Percentiles rank a stretch among this genome's conserved stretches.
These are phyloP conservation scores for Triglochin maritima DNA, from an alignment of 106 monocot species.

Conservation along the genomic window DNA sequence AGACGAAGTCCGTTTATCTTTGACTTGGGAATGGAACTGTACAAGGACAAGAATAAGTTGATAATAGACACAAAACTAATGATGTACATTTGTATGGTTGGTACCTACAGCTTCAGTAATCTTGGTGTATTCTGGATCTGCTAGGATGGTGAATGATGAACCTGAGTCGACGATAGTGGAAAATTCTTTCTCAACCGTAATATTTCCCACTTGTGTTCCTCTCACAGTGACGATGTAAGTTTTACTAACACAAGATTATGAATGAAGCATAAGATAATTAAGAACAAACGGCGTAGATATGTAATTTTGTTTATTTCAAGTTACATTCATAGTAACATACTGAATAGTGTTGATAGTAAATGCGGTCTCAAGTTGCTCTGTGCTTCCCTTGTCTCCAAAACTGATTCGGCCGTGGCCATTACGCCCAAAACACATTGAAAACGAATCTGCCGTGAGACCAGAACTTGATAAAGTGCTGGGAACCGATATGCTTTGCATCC, in stretches of 20 bases:
- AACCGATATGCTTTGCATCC: slow-evolving; percentile 62
- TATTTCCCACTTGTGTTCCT: slow-evolving; percentile 37
- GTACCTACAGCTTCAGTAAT: slow-evolving; percentile 50
- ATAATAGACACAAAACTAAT: slow-evolving; percentile 45
- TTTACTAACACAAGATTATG: background rate
- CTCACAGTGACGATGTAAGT: slow-evolving; percentile 51
- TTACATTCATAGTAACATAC: no score
- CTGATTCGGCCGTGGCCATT: slow-evolving; percentile 62
- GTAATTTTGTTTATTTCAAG: no score
- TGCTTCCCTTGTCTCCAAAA: slow-evolving; percentile 83
- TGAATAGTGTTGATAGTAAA: slow-evolving; percentile 16
- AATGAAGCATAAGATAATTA: no score
- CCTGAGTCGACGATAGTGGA: slow-evolving; percentile 74
- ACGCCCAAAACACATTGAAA: slow-evolving; percentile 81
- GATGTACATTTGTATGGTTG: background rate
- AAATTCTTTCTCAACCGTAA: slow-evolving; percentile 23
- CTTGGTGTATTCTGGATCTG: slow-evolving; percentile 69
- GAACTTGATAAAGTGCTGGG: slow-evolving; percentile 62
- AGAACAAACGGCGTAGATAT: no score
- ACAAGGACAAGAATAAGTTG: slow-evolving; percentile 65
- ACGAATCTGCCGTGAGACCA: slow-evolving; percentile 65
- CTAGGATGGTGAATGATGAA: slow-evolving; percentile 72
- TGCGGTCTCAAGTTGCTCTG: slow-evolving; percentile 68
- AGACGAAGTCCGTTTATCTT: slow-evolving; percentile 17
- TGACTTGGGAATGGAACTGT: slow-evolving; percentile 52